Base-by-base conservation (phyloP, 2,329 filamentous ascomycete genomes). In the Trichoderma atroviride region DNA sequence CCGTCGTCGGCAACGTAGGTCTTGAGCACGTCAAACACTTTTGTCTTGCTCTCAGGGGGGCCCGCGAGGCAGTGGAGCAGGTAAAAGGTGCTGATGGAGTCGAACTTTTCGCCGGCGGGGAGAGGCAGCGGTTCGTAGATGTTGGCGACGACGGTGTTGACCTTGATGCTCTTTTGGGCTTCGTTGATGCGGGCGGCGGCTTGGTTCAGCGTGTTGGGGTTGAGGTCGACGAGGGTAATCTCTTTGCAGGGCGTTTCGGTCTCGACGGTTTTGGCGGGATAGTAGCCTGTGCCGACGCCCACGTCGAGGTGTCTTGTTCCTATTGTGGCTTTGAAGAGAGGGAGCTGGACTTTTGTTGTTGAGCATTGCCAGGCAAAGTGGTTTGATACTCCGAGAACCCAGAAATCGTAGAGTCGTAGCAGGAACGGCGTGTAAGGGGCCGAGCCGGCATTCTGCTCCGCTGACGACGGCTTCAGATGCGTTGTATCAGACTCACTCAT, bases 351-450 rank as follows among this genome's bases (percentile, higher is more conserved):
- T 5, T 67, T 60, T 0, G 64, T 64, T 10, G 76, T 78, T 1
- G 79, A 72, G 69, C 79, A 82, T 13, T 68, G 65, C 81, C 81
- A 83, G 50, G 79, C 73, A 71, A 73, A 78, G 40, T 63, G 73
- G 74, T 79, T 80, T 71, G 81, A 78, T 14, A 84, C 81, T 61
- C 83, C 81, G 5, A 83, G 77, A 64, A 81, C 79, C 71, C 82
- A 81, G 5, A 79, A 79, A 53, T 76, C 74, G 63, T 81, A 75
- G 16, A 77, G 77, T 79, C 79, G 83, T 0, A 81, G 81, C 58
- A 35, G 3, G 19, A 69, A 35, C 13, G 66, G 57, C 3, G 71
- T 61, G 43, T 71, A 72, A 24, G 55, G 19, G 3, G 56, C 35
- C 1, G 69, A 64, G 29, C 67, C 63, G n/a, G 65, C 59, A 57